Conservation (phyloP, 352 stramenopile genomes). For the Phytophthora sp. region DNA sequence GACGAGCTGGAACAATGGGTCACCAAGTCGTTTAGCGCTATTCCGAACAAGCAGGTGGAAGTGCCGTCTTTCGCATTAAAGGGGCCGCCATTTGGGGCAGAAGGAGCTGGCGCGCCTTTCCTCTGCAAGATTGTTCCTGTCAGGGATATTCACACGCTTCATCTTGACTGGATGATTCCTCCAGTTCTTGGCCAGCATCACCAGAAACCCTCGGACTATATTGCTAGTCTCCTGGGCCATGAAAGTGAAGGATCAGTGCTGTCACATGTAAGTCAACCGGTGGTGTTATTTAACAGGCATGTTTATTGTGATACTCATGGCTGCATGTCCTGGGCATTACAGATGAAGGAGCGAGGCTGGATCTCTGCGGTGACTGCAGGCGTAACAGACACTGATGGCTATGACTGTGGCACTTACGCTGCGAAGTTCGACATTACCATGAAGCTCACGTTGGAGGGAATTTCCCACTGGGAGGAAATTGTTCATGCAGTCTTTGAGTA, state of each 20-base stretch:
- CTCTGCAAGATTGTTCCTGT: slow-evolving; percentile 78
- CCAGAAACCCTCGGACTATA: slow-evolving; percentile 81
- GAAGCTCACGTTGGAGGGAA: slow-evolving; percentile 68
- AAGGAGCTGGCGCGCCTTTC: slow-evolving; percentile 43
- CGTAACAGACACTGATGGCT: slow-evolving; percentile 75
- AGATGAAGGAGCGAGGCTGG: slow-evolving; percentile 83
- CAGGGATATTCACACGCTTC: slow-evolving; percentile 78
- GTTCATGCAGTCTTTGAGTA: slow-evolving; percentile 73
- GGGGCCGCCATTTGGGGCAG: slow-evolving; percentile 60
- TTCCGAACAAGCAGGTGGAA: slow-evolving; percentile 62
- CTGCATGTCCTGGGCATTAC: neutral
- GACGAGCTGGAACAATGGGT: slow-evolving; percentile 78
- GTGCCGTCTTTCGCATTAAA: slow-evolving; percentile 48
- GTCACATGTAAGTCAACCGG: slow-evolving; percentile 56
- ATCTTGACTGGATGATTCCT: slow-evolving; percentile 83
- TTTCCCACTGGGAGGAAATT: slow-evolving; percentile 69
- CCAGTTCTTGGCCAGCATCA: slow-evolving; percentile 69
- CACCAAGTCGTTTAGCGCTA: slow-evolving; percentile 58
- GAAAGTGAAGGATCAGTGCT: slow-evolving; percentile 86
- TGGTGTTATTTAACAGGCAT: neutral
- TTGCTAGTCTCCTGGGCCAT: slow-evolving; percentile 81
- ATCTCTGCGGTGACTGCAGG: slow-evolving; percentile 78
- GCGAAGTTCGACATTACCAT: slow-evolving; percentile 78
- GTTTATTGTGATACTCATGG: slow-evolving; percentile 20
- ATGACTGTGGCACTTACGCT: slow-evolving; percentile 70